Percentiles rank a stretch among this genome's conserved stretches.
Conservation (phyloP, 352 stramenopile species). For the Phytopythium montanum region DNA sequence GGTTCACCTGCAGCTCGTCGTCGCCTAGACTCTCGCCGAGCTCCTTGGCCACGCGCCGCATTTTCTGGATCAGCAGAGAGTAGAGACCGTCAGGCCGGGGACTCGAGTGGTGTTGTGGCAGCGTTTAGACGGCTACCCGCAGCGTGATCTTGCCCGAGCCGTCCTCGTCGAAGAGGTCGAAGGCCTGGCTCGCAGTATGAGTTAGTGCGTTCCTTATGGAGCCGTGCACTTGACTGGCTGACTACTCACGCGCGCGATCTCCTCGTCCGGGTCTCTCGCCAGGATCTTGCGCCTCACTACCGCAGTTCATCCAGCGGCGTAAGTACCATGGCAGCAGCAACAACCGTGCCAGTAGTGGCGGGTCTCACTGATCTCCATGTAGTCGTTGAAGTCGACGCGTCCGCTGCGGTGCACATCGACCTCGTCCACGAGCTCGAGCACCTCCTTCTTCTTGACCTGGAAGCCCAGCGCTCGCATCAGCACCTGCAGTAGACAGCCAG, state of each 20-base stretch:
- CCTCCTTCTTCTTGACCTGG: conserved; percentile 87
- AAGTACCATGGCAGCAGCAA: not conserved
- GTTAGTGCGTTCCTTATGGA: not conserved
- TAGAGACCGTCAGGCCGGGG: not conserved
- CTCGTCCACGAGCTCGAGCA: conserved; percentile 87
- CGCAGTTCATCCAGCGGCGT: conserved; percentile 5
- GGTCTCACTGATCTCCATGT: conserved; percentile 87
- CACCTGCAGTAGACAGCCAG: conserved; percentile 21
- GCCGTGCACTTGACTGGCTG: too few relatives aligned
- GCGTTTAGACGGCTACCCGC: conserved; percentile 28
- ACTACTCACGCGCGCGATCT: conserved; percentile 79
- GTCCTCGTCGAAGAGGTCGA: conserved; percentile 94
- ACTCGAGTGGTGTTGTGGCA: too few relatives aligned
- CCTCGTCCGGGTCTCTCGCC: conserved; percentile 87
- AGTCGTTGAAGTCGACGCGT: conserved; percentile 87
- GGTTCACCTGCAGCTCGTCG: conserved; percentile 75
- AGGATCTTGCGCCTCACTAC: conserved; percentile 79
- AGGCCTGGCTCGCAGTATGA: conserved; percentile 45
- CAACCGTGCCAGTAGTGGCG: not conserved
- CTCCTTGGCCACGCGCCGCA: conserved; percentile 90
- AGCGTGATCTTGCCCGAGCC: conserved; percentile 84
- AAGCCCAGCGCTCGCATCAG: conserved; percentile 93
- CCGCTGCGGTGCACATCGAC: conserved; percentile 85
- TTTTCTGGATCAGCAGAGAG: conserved; percentile 56
- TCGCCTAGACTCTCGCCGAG: conserved; percentile 92